Conservation (phyloP, 2,329 filamentous ascomycete genomes). For the Colletotrichum navitas region DNA sequence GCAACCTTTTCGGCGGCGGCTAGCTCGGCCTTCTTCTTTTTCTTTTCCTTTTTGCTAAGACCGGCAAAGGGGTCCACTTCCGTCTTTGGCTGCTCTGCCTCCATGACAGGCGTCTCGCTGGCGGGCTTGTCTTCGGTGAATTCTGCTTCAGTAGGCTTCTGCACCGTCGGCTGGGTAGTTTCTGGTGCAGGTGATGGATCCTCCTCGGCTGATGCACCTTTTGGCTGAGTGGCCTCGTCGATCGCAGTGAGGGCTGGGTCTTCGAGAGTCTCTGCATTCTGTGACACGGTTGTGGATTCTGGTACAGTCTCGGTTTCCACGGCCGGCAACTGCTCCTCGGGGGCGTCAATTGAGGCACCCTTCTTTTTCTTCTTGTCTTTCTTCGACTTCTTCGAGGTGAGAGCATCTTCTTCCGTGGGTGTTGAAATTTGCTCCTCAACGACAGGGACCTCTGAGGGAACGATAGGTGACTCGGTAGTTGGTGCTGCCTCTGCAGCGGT, state of each 20-base stretch:
- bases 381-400: slow-evolving; percentile 39
- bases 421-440: background rate
- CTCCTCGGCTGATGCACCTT: background rate
- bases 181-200: background rate
- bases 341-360: background rate
- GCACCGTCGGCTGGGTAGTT: background rate
- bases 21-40: slow-evolving; percentile 7
- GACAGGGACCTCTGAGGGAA: background rate
- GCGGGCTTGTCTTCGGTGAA: background rate
- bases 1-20: background rate
- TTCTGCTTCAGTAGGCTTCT: background rate
- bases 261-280: background rate
- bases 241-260: background rate
- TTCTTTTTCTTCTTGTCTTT: slow-evolving; percentile 43
- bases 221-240: background rate
- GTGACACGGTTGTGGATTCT: background rate
- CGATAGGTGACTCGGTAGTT: background rate
- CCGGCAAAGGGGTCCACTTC: slow-evolving; percentile 5
- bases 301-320: background rate
- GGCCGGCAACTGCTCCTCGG: background rate
- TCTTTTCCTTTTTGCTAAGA: slow-evolving; percentile 7
- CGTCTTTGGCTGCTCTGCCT: background rate
- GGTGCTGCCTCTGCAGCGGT: background rate
- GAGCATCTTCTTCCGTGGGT: background rate
- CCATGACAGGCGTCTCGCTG: background rate